These are phyloP conservation scores for Corymbia maculata DNA, from an alignment of 345 rosid species.

Conservation along the genomic window DNA sequence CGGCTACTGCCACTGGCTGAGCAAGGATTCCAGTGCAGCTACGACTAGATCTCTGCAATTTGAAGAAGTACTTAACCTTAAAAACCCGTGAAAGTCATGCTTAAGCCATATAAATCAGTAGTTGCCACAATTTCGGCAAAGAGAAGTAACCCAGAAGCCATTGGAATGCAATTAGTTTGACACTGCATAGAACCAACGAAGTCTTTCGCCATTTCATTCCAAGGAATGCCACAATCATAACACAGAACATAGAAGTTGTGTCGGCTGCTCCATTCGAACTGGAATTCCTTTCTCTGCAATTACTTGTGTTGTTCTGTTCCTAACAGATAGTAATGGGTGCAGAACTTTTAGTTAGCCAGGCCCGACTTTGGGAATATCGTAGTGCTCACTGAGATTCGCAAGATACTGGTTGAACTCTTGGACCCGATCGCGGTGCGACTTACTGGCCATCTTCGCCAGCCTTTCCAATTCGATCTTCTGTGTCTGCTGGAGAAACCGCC, in stretches of 20 bases:
- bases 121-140: not conserved
- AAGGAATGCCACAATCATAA: not conserved
- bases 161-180: not conserved
- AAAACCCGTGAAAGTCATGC: fast-evolving
- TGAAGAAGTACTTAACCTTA: not conserved
- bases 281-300: not conserved
- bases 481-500: constrained; percentile 58
- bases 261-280: fast-evolving
- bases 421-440: constrained; percentile 71
- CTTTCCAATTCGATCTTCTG: constrained; percentile 40
- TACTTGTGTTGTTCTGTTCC: not conserved
- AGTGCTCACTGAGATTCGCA: constrained; percentile 82
- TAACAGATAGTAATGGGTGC: not conserved
- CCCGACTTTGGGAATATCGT: constrained; percentile 86
- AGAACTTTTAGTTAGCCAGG: constrained; percentile 41
- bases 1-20: not conserved
- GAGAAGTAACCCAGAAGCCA: not conserved
- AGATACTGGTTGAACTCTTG: constrained; percentile 73
- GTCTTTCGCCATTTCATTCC: not conserved
- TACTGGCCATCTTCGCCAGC: constrained; percentile 57
- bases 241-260: not conserved
- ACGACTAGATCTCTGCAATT: not conserved
- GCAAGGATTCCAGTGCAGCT: not conserved
- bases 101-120: not conserved
- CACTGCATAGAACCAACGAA: not conserved